Base-by-base conservation (phyloP, 768 basidiomycete genomes). In the Boletales sp. region DNA sequence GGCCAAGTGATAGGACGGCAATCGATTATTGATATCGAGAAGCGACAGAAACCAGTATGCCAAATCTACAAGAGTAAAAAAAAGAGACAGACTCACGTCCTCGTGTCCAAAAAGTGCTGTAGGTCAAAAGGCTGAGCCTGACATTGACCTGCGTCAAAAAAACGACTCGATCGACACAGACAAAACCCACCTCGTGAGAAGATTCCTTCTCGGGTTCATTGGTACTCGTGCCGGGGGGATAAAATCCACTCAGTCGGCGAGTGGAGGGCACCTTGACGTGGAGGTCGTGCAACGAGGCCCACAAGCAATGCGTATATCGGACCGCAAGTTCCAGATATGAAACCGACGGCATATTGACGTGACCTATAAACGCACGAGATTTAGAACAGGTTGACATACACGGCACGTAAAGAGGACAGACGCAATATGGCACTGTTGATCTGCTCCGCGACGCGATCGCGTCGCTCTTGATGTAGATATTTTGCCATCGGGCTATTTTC, bases 391-490 rank as follows among this genome's bases (percentile, higher is more conserved):
- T 42, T 29, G 14, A 47, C 8, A 18, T 18, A 9, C 17, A 50
- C 34, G 1, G 4, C 5, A 12, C 2, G 35, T 8, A 3, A 48
- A 46, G 24, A 32, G 2, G 2, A 76, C 90, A 64, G 58, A 94
- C 94, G 73, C 12, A 97, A 68, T 41, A 97, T 87, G 14, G 93
- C 94, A 39, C 81, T 76, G 56, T 94, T 88, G 37, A 98, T 84
- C 69, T 94, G 89, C 50, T 91, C 87, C 6, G 93, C 93, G 18
- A 97, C 79, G 6, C 80, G 81, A 55, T 89, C 86, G 51, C 94
- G 79, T 60, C 94, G 74, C 45, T 81, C 81, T 65, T 86, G 84
- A 34, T 79, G 77, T 52, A 97, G 67, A 68, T 94, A 97, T 48
- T 77, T 82, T 14, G 79, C 73, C 59, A 93, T 76, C 0, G 86